Conservation (phyloP, 1,139 yeast species). For the Suhomyces chickasaworum region DNA sequence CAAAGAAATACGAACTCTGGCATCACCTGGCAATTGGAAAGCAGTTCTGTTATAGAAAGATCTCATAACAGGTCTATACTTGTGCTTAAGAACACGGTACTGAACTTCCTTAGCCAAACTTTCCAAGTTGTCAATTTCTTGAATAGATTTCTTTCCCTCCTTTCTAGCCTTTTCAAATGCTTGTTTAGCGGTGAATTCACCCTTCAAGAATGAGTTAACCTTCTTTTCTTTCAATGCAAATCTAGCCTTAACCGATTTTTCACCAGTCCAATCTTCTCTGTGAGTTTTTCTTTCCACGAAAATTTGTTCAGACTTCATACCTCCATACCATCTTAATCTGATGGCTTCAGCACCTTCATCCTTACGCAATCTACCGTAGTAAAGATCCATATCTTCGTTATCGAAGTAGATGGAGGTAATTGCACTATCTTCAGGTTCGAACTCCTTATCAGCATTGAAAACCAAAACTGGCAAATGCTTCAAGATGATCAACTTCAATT, state of each 20-base stretch:
- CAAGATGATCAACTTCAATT: conserved; percentile 84
- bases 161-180: conserved; percentile 90
- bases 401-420: conserved; percentile 96
- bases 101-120: conserved; percentile 91
- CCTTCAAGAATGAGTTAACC: conserved; percentile 79
- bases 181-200: conserved; percentile 83
- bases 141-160: conserved; percentile 83
- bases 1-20: conserved; percentile 94
- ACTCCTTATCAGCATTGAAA: conserved; percentile 93
- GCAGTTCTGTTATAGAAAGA: conserved; percentile 98
- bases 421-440: conserved; percentile 91
- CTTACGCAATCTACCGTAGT: conserved; percentile 90
- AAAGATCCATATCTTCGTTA: conserved; percentile 82
- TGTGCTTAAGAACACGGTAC: conserved; percentile 79
- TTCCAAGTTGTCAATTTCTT: conserved; percentile 90
- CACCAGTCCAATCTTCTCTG: conserved; percentile 99
- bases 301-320: conserved; percentile 88
- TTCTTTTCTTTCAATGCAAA: conserved; percentile 89
- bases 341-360: conserved; percentile 99
- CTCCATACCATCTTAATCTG: conserved; percentile 98
- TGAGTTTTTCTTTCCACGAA: conserved; percentile 97
- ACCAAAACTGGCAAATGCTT: conserved; percentile 96
- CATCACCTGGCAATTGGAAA: conserved; percentile 98
- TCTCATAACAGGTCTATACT: conserved; percentile 90
- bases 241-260: conserved; percentile 95